A percentile compares a stretch with the other conserved stretches of the same genome.
Conservation (phyloP, 495 filamentous ascomycete species). For the Copromyces sp. region DNA sequence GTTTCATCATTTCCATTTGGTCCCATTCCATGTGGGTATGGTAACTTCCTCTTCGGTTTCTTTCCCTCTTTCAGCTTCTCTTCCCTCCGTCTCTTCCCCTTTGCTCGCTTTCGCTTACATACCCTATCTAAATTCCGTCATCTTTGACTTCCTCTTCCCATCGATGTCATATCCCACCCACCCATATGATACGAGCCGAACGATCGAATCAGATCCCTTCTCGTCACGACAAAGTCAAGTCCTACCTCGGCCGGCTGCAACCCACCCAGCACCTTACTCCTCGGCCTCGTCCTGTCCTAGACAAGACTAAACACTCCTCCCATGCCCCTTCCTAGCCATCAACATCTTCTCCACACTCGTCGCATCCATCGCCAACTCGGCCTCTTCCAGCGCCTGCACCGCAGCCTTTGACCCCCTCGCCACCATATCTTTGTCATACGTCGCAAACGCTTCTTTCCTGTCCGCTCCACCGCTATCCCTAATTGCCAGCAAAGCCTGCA, state of each 20-base stretch:
- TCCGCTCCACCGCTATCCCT: constrained; percentile 9
- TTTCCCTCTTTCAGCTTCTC: background rate
- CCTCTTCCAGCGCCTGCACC: constrained; percentile 10
- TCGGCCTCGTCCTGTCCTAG: no score
- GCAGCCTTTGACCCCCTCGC: constrained; percentile 38
- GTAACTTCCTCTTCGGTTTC: background rate
- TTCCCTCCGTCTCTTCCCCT: background rate
- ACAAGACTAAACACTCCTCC: background rate
- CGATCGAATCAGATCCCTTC: background rate
- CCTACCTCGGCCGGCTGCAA: background rate
- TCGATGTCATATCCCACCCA: background rate
- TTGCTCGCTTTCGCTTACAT: background rate
- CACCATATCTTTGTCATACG: constrained; percentile 42
- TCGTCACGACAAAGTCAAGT: background rate
- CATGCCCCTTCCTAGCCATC: constrained; percentile 15
- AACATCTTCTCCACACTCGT: constrained; percentile 13
- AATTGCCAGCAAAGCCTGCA: constrained; percentile 23
- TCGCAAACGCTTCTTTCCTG: constrained; percentile 15
- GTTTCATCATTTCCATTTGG: background rate
- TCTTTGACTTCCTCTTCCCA: no score
- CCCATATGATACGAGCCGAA: background rate
- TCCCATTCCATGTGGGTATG: background rate
- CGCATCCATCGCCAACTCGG: constrained; percentile 11
- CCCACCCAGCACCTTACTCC: background rate
- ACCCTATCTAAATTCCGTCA: background rate